phyloP scores from a whole-genome alignment of 2,329 filamentous ascomycete genomes.

The Scleromitrula shiraiana region DNA sequence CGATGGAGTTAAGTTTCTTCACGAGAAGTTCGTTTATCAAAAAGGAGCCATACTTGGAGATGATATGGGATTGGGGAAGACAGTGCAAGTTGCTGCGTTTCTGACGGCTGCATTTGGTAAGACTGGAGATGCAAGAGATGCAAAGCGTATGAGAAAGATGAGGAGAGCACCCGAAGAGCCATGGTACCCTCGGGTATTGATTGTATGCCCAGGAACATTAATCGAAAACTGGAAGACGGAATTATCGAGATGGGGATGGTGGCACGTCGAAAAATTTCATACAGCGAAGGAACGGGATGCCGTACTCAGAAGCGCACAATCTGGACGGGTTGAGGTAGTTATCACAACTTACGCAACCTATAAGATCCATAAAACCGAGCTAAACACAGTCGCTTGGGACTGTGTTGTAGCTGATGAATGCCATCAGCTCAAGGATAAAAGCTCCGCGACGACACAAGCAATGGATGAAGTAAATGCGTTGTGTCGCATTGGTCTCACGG shows the following conservation, averaged over 20 bases:
- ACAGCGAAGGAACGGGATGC: constrained; percentile 57
- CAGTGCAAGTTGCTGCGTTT: constrained; percentile 91
- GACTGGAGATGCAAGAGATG: constrained; percentile 78
- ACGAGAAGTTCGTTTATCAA: constrained; percentile 84
- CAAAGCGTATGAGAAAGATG: constrained; percentile 81
- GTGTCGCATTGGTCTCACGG: constrained; percentile 86
- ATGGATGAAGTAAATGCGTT: constrained; percentile 89
- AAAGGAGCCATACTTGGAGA: constrained; percentile 73
- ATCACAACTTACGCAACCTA: constrained; percentile 94
- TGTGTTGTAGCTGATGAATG: constrained; percentile 92
- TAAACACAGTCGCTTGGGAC: constrained; percentile 89
- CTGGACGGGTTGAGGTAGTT: constrained; percentile 78
- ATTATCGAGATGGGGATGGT: constrained; percentile 88
- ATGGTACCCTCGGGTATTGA: constrained; percentile 80
- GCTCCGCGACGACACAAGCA: constrained; percentile 69
- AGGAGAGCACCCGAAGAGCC: constrained; percentile 46
- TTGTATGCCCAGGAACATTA: constrained; percentile 81
- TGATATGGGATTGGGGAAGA: constrained; percentile 96
- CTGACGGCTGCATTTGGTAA: constrained; percentile 90
- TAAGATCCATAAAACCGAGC: constrained; percentile 59
- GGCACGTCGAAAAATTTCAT: constrained; percentile 79
- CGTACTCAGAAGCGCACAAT: constrained; percentile 61
- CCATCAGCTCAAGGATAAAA: constrained; percentile 75
- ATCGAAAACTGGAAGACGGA: constrained; percentile 91
- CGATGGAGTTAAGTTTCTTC: constrained; percentile 74